phyloP scores from a whole-genome alignment of 208 protist genomes.

The Trypanosoma melophagium region DNA sequence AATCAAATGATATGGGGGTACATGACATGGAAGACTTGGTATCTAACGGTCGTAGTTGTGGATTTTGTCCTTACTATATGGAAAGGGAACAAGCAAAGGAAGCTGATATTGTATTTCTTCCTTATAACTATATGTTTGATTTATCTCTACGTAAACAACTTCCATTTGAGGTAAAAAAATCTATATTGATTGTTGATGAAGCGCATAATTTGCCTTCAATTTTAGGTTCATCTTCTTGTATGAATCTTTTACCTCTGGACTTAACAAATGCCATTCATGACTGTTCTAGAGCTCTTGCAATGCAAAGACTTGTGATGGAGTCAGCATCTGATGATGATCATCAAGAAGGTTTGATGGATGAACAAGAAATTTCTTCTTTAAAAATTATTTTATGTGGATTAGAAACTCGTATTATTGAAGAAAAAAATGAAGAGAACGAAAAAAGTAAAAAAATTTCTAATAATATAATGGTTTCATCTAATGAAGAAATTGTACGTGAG shows the following conservation, averaged over 20 bases:
- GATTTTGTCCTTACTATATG: constrained; percentile 96
- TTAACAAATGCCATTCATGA: constrained; percentile 83
- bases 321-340: constrained; percentile 2
- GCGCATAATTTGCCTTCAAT: constrained; percentile 95
- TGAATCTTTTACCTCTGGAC: constrained; percentile 68
- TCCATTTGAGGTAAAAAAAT: constrained; percentile 74
- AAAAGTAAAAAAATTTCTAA: background rate
- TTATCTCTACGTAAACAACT: constrained; percentile 78
- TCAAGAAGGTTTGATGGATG: constrained; percentile 31
- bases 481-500: constrained; percentile 55
- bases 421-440: constrained; percentile 15
- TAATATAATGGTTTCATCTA: background rate
- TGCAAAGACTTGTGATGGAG: constrained; percentile 41
- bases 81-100: constrained; percentile 74
- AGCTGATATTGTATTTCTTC: constrained; percentile 96
- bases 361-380: constrained; percentile 70
- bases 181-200: constrained; percentile 96
- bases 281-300: constrained; percentile 64
- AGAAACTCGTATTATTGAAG: constrained; percentile 48
- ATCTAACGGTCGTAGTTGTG: constrained; percentile 47
- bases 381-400: constrained; percentile 72
- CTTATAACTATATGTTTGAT: constrained; percentile 99
- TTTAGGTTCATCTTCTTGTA: constrained; percentile 52
- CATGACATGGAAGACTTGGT: constrained; percentile 96
- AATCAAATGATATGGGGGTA: constrained; percentile 35